Evolutionary conservation across 2,329 filamentous ascomycete species (phyloP).

Genomic region (Blastomyces parvus): DNA sequence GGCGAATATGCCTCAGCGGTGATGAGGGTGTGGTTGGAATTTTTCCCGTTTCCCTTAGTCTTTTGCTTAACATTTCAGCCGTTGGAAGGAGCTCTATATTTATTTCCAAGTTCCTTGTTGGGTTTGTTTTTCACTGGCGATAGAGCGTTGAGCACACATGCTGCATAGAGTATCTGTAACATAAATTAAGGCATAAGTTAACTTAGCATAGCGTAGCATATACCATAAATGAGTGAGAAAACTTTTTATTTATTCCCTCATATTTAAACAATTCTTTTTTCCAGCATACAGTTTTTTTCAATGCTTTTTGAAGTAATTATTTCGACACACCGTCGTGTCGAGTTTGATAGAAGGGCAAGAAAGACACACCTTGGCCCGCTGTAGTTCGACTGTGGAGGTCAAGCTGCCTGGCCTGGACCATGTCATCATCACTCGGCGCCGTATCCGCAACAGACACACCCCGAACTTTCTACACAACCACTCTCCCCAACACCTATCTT

Average conservation of each 20-base stretch:
- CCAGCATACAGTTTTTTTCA: not conserved
- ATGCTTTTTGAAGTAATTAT: not conserved
- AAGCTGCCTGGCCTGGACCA: not conserved
- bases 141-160: not conserved
- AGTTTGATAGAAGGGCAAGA: not conserved
- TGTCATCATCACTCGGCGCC: not conserved
- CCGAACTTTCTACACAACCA: not conserved
- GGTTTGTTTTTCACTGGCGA: not conserved
- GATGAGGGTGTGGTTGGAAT: not conserved
- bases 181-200: not conserved
- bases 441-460: too few species aligned
- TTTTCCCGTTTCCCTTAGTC: not conserved
- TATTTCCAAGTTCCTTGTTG: not conserved
- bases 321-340: not conserved
- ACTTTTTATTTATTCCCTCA: too few species aligned
- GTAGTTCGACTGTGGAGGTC: not conserved
- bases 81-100: not conserved
- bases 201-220: not conserved
- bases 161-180: not conserved
- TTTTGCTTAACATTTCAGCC: not conserved
- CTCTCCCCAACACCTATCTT: not conserved
- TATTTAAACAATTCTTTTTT: too few species aligned
- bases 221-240: not conserved
- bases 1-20: not conserved
- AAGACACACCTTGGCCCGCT: too few species aligned